Conservation (phyloP, 2,329 filamentous ascomycete genomes). For the Pezicula radicicola region DNA sequence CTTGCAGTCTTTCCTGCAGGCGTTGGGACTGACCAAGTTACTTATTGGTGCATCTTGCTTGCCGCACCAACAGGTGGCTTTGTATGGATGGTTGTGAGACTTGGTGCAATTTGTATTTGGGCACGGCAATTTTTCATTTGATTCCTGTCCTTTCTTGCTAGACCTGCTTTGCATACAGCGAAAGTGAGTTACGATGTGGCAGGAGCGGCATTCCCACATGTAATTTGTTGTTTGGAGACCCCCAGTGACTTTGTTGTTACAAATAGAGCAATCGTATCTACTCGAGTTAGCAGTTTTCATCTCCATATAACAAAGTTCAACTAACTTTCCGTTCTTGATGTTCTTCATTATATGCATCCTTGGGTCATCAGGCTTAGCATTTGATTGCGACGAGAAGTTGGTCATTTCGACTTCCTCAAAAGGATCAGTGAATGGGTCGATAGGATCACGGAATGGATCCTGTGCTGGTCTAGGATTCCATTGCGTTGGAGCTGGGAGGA, state of each 20-base stretch:
- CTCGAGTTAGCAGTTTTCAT: not conserved
- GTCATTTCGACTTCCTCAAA: no score
- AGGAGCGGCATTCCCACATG: not conserved
- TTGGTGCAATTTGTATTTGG: constrained; percentile 7
- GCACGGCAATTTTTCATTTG: constrained; percentile 8
- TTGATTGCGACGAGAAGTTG: no score
- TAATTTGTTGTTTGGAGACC: not conserved
- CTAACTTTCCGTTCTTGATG: constrained; percentile 2
- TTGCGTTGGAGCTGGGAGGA: no score
- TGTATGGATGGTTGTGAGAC: not conserved
- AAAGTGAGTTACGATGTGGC: not conserved
- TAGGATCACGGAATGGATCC: no score
- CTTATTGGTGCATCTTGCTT: not conserved
- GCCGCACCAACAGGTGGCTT: constrained; percentile 12
- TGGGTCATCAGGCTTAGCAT: no score
- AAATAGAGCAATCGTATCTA: not conserved
- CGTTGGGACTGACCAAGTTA: constrained; percentile 2
- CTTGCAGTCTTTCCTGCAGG: constrained; percentile 8
- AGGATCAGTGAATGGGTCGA: no score
- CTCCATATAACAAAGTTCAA: not conserved
- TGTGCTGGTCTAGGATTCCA: no score
- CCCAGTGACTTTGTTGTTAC: not conserved
- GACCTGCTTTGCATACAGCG: no score
- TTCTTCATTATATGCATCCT: not conserved
- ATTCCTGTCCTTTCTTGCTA: no score